phyloP scores from a whole-genome alignment of 805 yeast species.

The Wickerhamomyces sydowiorum region DNA sequence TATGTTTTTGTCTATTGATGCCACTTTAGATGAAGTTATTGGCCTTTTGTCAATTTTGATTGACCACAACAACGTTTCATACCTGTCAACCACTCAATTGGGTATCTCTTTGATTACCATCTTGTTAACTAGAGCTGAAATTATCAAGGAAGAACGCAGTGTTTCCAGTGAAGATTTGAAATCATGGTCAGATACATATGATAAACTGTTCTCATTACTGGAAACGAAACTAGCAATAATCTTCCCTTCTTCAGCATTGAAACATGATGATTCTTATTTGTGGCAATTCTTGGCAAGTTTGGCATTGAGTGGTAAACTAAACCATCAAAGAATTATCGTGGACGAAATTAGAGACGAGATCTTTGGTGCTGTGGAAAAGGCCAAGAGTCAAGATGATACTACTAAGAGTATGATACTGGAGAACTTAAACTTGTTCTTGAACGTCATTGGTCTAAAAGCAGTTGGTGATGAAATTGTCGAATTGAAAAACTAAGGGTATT shows the following conservation, averaged over 20 bases:
- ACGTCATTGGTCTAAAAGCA: conserved; percentile 94
- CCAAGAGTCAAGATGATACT: conserved; percentile 41
- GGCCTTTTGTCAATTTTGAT: conserved; percentile 67
- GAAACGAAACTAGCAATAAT: conserved; percentile 72
- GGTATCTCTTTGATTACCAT: conserved; percentile 87
- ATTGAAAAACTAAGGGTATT: conserved; percentile 31
- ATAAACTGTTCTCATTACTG: conserved; percentile 69
- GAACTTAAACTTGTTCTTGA: conserved; percentile 85
- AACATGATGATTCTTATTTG: conserved; percentile 44
- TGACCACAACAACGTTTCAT: conserved; percentile 62
- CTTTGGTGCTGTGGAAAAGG: conserved; percentile 78
- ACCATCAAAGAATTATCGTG: conserved; percentile 89
- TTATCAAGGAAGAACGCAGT: conserved; percentile 77
- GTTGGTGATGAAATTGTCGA: conserved; percentile 86
- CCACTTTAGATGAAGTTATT: conserved; percentile 73
- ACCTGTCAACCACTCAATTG: conserved; percentile 52
- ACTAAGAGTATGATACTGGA: conserved; percentile 58
- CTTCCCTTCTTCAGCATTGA: conserved; percentile 66
- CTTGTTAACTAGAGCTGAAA: conserved; percentile 86
- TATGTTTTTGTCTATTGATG: conserved; percentile 69
- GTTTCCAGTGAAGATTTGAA: conserved; percentile 35
- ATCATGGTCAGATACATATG: conserved; percentile 77
- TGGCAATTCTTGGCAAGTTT: conserved; percentile 97
- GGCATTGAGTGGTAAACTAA: conserved; percentile 83
- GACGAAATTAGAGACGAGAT: conserved; percentile 93